Evolutionary conservation across 805 yeast genomes (phyloP), one percentile per base, ranked within the genome.

Genomic region (Hanseniaspora hatyaiensis): DNA sequence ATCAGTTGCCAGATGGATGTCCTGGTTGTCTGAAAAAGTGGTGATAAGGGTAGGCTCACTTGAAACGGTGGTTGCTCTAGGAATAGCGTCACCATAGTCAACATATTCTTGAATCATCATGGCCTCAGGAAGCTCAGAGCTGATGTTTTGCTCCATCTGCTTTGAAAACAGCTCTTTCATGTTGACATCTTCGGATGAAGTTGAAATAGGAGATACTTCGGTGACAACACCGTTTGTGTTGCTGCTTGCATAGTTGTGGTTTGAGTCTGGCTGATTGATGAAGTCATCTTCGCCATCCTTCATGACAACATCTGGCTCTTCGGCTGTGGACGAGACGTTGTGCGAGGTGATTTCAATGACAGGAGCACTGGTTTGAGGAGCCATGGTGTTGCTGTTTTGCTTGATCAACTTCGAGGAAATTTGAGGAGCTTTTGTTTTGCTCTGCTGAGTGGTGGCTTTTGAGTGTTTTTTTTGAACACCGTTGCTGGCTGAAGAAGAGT

Each of bases 401-500:
- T 29, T 29, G 6, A 24, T 4, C 4, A 38, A 2, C 15, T 23
- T 13, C 3, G 45, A 30, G 12, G 26, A 9, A 13, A 22, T 24
- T n/a, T 34, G 28, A 30, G 46, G 6, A 26, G 31, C 4, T n/a
- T 34, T 43, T 4, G 52, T 39, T 2, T 45, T 49, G 11, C 52
- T 28, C n/a, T 51, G 55, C n/a, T 51, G 40, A 1, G 59, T 56
- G 33, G 58, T 53, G 34, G 58, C 61, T 1, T 60, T 57, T 12
- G 54, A 62, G 31, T 59, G 61, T 47, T 57, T 59, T n/a, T 59
- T 59, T 3, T 54, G 53, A n/a, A 58, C 51, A 16, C 57, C 59
- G 1, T 59, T 51, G 37, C 56, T 57, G 3, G 42, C 28, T 16
- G 50, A 20, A 15, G 33, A 8, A 8, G 6, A 11, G 11, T 26